These are phyloP conservation scores for Schoenoplectus triqueter DNA, from an alignment of 202 grass and related monocot species.

Conservation along the genomic window DNA sequence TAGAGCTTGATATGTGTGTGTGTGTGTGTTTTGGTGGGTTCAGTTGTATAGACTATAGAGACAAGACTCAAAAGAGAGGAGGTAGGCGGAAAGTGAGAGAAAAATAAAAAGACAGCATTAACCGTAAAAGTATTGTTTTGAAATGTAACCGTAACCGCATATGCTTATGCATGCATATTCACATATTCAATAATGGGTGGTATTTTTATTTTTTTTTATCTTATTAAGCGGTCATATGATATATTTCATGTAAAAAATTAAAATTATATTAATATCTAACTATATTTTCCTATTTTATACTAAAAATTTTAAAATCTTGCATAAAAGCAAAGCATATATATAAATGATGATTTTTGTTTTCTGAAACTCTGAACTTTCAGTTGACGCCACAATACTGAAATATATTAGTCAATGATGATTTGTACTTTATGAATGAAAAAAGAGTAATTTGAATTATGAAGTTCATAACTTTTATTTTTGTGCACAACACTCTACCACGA, in stretches of 20 bases:
- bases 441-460: not conserved
- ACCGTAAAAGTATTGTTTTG: not conserved
- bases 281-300: too few species aligned
- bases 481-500: not conserved
- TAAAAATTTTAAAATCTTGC: too few species aligned
- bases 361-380: not conserved
- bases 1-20: slow-evolving; percentile 7
- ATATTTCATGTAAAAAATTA: too few species aligned
- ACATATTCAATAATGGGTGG: too few species aligned
- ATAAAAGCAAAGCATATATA: not conserved
- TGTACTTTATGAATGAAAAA: not conserved
- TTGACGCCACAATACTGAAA: not conserved
- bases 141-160: too few species aligned
- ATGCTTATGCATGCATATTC: too few species aligned
- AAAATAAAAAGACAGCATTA: slow-evolving; percentile 18
- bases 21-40: not conserved
- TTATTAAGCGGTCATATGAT: too few species aligned
- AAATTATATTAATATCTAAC: too few species aligned
- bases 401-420: not conserved
- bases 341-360: not conserved
- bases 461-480: not conserved
- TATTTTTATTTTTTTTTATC: too few species aligned
- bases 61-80: not conserved
- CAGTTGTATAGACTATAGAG: too few species aligned
- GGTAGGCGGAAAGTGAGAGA: slow-evolving; percentile 28